These are phyloP conservation scores for Pulveroboletus sp. DNA, from an alignment of 768 basidiomycete species.

Conservation along the genomic window DNA sequence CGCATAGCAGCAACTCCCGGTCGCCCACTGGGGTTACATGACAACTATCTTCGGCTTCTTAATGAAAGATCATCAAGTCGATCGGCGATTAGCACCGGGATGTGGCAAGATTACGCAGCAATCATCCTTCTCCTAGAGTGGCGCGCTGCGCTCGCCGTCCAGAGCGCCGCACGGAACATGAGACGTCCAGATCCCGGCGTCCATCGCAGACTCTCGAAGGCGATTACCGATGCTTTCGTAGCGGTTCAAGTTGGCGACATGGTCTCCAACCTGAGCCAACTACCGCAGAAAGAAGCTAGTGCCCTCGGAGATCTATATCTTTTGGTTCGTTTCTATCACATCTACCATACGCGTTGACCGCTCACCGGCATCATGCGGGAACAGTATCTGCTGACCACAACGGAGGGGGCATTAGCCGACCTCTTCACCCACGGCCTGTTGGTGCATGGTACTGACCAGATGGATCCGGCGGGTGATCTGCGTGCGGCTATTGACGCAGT, in stretches of 20 bases:
- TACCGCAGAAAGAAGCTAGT: conserved; percentile 16
- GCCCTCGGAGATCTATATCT: conserved; percentile 24
- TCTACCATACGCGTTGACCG: background rate
- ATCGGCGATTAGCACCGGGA: conserved; percentile 20
- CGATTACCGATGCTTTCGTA: conserved; percentile 68
- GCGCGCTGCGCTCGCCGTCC: conserved; percentile 62
- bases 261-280: conserved; percentile 32
- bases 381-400: conserved; percentile 59
- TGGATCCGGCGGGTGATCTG: conserved; percentile 47
- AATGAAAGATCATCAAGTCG: conserved; percentile 12
- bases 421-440: conserved; percentile 56
- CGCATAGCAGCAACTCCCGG: conserved; percentile 36
- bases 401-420: conserved; percentile 56
- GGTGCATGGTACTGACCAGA: conserved; percentile 11
- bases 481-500: conserved; percentile 48
- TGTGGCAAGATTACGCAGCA: conserved; percentile 38
- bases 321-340: conserved; percentile 21
- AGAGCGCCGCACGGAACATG: conserved; percentile 34
- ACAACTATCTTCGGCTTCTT: conserved; percentile 55
- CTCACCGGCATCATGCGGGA: too few relatives aligned
- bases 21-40: conserved; percentile 13
- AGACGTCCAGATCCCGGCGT: conserved; percentile 49
- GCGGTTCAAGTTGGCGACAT: conserved; percentile 53
- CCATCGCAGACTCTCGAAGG: conserved; percentile 57
- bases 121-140: conserved; percentile 55